Base-by-base conservation (phyloP, 2,329 filamentous ascomycete species). In the Diaporthe longicolla region DNA sequence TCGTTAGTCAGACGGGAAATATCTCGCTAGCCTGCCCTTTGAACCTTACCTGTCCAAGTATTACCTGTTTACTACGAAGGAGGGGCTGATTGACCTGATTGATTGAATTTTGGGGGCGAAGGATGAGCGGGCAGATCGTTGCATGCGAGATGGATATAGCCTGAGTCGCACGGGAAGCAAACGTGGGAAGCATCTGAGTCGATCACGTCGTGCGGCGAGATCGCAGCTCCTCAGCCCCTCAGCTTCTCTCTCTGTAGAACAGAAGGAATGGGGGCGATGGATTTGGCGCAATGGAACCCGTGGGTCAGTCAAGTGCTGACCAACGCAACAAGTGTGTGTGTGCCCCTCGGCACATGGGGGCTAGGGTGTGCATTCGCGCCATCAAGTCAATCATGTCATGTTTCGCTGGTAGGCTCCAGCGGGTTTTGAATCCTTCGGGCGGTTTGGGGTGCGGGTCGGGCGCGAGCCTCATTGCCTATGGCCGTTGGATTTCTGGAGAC, bases 41-140 rank as follows among this genome's bases (percentile, higher is more conserved):
- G 7, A 35, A 35, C 29, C 54, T 21, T 35, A 6, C 17, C 54
- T 10, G 2, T 35, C n/a, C 35, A 26, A 50, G 45, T 37, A 11
- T 2, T 11, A 48, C 17, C 24, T 40, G 13, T 40, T n/a, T n/a
- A 13, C 45, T n/a, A n/a, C 9, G 21, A 15, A 17, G 29, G 45
- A 24, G 11, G 43, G 43, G 29, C 8, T n/a, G 37, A 13, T 11
- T 15, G 10, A 13, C 11, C 7, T 19, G 61, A 3, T n/a, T 40
- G 35, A 40, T 66, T 45, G 21, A 24, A 35, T 4, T 35, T 72
- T 61, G 73, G 73, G 73, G 69, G 59, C 66, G 61, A 74, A 74
- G 73, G 73, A 74, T 72, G 73, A 74, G 73, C 69, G 73, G 73
- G 73, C 73, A 74, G 73, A 74, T 72, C 59, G 43, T 48, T 66